Evolutionary conservation across 257 asterid species (phyloP), one percentile per base, ranked within the genome.

Genomic region (Solanum arcanum): DNA sequence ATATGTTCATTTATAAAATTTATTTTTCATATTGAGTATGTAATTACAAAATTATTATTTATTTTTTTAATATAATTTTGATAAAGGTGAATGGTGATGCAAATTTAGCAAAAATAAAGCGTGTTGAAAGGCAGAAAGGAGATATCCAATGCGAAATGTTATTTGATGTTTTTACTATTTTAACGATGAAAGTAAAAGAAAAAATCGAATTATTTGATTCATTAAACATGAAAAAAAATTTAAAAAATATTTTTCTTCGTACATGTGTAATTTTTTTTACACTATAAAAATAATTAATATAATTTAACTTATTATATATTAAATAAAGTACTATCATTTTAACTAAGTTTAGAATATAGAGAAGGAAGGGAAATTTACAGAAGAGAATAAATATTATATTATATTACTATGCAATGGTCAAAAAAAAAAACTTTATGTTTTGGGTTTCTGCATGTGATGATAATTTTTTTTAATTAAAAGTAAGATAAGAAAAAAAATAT

Each of bases 131-230:
- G 1, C 5, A 4, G 1, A 12, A 13, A 25, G 9, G 18, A 64
- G 3, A 12, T 12, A 12, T 1, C 25, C 5, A 12, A 64, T 3
- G 9, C 0, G 9, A 6, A 64, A 64, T 64, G 8, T 25, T 13
- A 25, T 16, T 64, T 5, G 16, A n/a, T 64, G 9, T 12, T 64
- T 64, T 25, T 5, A 0, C 8, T 12, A 25, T 4, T 64, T 64
- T 2, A 2, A 12, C 4, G 1, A 12, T 1, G 0, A 5, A 25
- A 64, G 2, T 11, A 12, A n/a, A 46, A 5, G 1, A 47, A 13
- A 35, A 35, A 21, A 9, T 23, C 0, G 5, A 9, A 60, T 23
- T 23, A 0, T 23, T 60, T 60, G 31, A 23, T 0, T 4, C 23
- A 60, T 0, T 9, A 12, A 23, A 60, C 1, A 23, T 23, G 31